Percentiles rank a stretch among this genome's conserved stretches.
These are phyloP conservation scores for Teratosphaeria zuluensis DNA, from an alignment of 2,329 filamentous ascomycete species.

Conservation along the genomic window DNA sequence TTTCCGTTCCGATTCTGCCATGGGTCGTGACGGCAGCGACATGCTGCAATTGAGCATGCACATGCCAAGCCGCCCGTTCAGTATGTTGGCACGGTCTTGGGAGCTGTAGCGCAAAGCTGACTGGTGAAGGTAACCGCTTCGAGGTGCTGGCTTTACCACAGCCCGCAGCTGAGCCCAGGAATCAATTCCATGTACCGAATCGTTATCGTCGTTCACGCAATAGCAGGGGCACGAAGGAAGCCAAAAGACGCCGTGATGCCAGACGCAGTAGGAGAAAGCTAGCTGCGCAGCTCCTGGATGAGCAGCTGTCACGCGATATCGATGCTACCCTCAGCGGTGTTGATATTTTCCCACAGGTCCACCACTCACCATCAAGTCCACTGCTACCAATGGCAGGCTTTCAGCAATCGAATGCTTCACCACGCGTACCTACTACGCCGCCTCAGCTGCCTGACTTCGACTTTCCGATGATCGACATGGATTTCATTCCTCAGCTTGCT, in stretches of 20 bases:
- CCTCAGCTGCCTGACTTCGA: constrained; percentile 16
- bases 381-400: background rate
- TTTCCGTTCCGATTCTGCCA: background rate
- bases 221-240: constrained; percentile 20
- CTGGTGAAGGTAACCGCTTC: constrained; percentile 19
- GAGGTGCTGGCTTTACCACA: constrained; percentile 12
- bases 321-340: constrained; percentile 16
- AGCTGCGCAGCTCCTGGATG: constrained; percentile 19
- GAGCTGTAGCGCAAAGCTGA: background rate
- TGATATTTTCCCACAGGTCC: constrained; percentile 6
- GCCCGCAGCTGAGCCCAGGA: background rate
- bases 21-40: background rate
- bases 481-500: constrained; percentile 11
- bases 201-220: constrained; percentile 16
- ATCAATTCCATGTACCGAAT: constrained; percentile 5
- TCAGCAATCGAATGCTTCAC: constrained; percentile 1
- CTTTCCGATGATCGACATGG: constrained; percentile 12
- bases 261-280: constrained; percentile 18
- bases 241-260: constrained; percentile 21
- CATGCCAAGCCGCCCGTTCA: constrained; percentile 10
- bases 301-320: constrained; percentile 21
- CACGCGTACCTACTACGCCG: constrained; percentile 9
- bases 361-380: background rate
- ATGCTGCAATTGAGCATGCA: constrained; percentile 22
- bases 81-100: constrained; percentile 8